Percentiles rank a stretch among this genome's conserved stretches.
phyloP scores from a whole-genome alignment of 257 asterid species.

The Nicotiana undulata region DNA sequence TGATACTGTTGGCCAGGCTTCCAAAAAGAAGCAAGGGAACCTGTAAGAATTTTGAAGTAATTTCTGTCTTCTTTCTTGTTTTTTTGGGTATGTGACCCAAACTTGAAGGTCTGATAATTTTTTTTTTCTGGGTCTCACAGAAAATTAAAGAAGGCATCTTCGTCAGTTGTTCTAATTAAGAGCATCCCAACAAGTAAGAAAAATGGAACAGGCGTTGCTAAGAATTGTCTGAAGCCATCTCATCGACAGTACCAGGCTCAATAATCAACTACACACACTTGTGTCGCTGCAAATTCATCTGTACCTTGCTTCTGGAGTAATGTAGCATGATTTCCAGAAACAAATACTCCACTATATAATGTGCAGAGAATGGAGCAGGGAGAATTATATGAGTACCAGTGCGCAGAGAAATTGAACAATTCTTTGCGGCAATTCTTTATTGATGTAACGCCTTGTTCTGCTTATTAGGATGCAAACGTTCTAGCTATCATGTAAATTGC shows the following conservation, averaged over 20 bases:
- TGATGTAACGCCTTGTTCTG: background rate
- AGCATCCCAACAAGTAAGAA: slow-evolving; percentile 46
- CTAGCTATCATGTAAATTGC: background rate
- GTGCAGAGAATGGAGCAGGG: background rate
- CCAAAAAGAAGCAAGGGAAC: slow-evolving; percentile 34
- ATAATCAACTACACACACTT: background rate
- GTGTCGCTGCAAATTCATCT: background rate
- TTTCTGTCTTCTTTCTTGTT: background rate
- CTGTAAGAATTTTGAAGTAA: slow-evolving; percentile 28
- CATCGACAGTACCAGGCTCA: slow-evolving; percentile 9
- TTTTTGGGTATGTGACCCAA: background rate
- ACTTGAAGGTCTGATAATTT: background rate
- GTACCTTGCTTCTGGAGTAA: background rate
- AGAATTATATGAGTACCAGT: background rate
- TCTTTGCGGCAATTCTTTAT: background rate
- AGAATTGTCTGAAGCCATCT: slow-evolving; percentile 29
- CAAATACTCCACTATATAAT: background rate
- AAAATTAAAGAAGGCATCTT: slow-evolving; percentile 29
- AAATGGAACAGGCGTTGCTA: slow-evolving; percentile 31
- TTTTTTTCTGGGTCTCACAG: slow-evolving; percentile 24
- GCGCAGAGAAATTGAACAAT: background rate
- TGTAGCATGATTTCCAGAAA: background rate
- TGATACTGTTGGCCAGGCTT: slow-evolving; percentile 23
- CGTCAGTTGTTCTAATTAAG: slow-evolving; percentile 55
- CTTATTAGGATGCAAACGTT: background rate